phyloP scores from a whole-genome alignment of 2,329 filamentous ascomycete species.

The Akanthomyces lecanii region DNA sequence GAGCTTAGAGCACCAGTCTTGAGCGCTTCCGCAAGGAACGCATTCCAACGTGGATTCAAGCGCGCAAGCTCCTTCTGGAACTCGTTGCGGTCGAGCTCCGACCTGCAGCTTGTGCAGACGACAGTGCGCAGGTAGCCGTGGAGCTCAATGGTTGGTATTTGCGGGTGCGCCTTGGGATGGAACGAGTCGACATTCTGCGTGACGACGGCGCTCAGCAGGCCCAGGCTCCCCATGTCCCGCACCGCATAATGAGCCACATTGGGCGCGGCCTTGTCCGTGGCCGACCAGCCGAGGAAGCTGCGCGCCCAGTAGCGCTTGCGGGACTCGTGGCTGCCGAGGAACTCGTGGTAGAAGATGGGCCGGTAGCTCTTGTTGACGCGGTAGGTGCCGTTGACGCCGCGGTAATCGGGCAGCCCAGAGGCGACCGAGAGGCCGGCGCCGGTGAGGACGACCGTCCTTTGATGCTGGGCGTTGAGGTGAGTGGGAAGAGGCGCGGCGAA shows the following conservation, averaged over 20 bases:
- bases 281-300: constrained; percentile 90
- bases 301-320: constrained; percentile 94
- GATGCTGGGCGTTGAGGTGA: constrained; percentile 34
- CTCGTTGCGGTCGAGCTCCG: constrained; percentile 62
- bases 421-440: constrained; percentile 92
- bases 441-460: constrained; percentile 53
- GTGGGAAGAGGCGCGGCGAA: constrained; percentile 57
- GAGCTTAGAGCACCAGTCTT: constrained; percentile 71
- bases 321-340: constrained; percentile 73
- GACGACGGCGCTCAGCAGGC: constrained; percentile 70
- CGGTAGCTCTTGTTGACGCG: constrained; percentile 84
- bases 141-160: constrained; percentile 72
- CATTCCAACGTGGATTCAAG: constrained; percentile 83
- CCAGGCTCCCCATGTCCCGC: constrained; percentile 64
- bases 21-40: constrained; percentile 68
- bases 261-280: constrained; percentile 69
- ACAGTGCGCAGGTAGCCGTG: constrained; percentile 85
- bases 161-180: constrained; percentile 72
- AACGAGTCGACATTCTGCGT: constrained; percentile 99
- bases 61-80: constrained; percentile 74
- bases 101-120: constrained; percentile 74
- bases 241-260: constrained; percentile 79
- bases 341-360: constrained; percentile 92
- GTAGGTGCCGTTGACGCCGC: constrained; percentile 86
- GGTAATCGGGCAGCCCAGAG: constrained; percentile 88